Base-by-base conservation (phyloP, 257 asterid genomes). In the Solanum arcanum region DNA sequence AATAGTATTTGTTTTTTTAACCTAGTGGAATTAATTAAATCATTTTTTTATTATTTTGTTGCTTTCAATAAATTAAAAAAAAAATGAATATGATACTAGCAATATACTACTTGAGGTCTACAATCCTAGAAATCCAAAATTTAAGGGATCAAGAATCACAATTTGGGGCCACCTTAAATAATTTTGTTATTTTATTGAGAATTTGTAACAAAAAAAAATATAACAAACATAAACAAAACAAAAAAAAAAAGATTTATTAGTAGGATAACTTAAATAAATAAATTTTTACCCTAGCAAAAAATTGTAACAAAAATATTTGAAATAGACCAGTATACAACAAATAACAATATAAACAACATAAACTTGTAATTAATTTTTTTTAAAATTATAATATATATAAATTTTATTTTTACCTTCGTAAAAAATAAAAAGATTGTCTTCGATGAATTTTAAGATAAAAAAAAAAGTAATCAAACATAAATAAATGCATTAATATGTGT, bases 111-210 rank as follows among this genome's bases (percentile, higher is more conserved):
- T 29, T 64, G 6, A 37, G 47, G 33, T 56, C 86, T 64, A 80
- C 14, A 49, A 81, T 20, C 85, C 85, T 29, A 81, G 42, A 81
- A 81, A n/a, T 81, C 70, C 85, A 81, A 81, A 49, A 49, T 81
- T 81, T 81, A 46, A 81, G 85, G 85, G 85, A 81, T 85, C 75
- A 62, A 88, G 86, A 85, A 88, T 84, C 90, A 81, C 56, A 85
- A 20, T 42, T 16, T 41, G 73, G 88, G 88, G 41, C 88, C 88
- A 76, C 44, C 20, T 1, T 16, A 20, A 29, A 80, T 80, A 29
- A 27, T 80, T 80, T 47, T 25, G 16, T 81, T 76, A 81, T 81
- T 49, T 47, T 49, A 49, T 81, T 52, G 52, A 18, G 46, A 49
- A 49, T 20, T 49, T 81, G 46, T 2, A 81, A 81, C 6, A 31